Base-by-base conservation (phyloP, 768 basidiomycete genomes). In the Aureoboletus auriporus region DNA sequence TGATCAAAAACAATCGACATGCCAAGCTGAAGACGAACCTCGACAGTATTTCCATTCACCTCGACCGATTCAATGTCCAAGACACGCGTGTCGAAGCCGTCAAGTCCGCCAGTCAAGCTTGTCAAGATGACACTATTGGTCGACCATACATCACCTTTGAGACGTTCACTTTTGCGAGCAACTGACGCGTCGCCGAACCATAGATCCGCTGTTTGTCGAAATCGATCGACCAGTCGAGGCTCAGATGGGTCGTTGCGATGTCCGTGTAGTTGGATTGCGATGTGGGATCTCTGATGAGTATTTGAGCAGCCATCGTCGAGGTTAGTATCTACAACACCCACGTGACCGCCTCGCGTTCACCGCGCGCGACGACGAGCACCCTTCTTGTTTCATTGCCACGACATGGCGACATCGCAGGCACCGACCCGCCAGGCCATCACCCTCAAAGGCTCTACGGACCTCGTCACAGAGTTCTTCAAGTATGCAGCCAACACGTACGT, bases 381-480 rank as follows among this genome's bases (percentile, higher is more conserved):
- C 16, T 10, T 20, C 8, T 20, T 20, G 16, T 10, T 13, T 33
- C 31, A 33, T 17, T 28, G 47, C 20, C 39, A 29, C 16, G 27
- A n/a, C 6, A 75, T 75, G 74, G 65, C 71, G 13, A 75, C 73
- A 1, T 73, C 71, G 51, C 75, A 76, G 61, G 70, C 72, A 40
- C 72, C 71, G 4, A 69, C 73, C 17, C 81, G 82, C 37, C 85
- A 89, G 53, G 83, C 86, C 5, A 95, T 98, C 56, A 94, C 91
- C 1, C 85, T 99, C 68, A 96, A 97, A 62, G 96, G 96, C 3
- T 95, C 93, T 0, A 92, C 93, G 3, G 78, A 82, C 35, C 77
- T 97, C 16, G 95, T 98, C 48, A 95, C 93, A 0, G 96, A 99
- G 60, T 98, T 99, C 77, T 98, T 99, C 78, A 97, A 97, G 73